Evolutionary conservation across 2,329 filamentous ascomycete genomes (phyloP).

Genomic region (Arthrinium phaeospermum): DNA sequence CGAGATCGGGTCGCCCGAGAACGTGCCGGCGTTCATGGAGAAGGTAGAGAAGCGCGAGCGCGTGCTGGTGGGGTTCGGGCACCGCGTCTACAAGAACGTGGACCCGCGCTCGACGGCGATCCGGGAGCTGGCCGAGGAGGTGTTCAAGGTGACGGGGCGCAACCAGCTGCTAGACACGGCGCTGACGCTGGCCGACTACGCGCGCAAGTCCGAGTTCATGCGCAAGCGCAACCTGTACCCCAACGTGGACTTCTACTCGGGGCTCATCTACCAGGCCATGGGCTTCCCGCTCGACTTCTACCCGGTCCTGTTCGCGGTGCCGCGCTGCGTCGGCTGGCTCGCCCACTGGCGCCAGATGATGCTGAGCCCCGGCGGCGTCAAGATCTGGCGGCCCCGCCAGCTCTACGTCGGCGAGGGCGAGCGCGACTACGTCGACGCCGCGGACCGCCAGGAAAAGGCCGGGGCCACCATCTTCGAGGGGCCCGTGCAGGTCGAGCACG

Average conservation of each 20-base stretch:
- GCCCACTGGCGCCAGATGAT: constrained; percentile 58
- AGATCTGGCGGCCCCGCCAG: constrained; percentile 57
- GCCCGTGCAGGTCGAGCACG: constrained; percentile 44
- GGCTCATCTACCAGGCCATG: constrained; percentile 58
- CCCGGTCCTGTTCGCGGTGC: constrained; percentile 56
- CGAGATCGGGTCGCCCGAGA: constrained; percentile 55
- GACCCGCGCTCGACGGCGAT: constrained; percentile 59
- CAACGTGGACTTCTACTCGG: constrained; percentile 59
- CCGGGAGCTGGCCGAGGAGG: constrained; percentile 53
- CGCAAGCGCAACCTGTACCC: constrained; percentile 54
- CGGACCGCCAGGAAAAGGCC: constrained; percentile 40
- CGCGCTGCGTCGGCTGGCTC: constrained; percentile 56
- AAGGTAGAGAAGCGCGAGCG: constrained; percentile 56
- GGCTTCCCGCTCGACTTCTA: constrained; percentile 60
- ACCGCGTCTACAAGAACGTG: constrained; percentile 59
- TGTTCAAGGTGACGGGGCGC: constrained; percentile 56
- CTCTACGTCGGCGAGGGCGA: constrained; percentile 52
- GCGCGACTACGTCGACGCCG: constrained; percentile 49
- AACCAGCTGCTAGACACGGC: constrained; percentile 58
- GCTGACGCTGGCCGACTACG: constrained; percentile 50
- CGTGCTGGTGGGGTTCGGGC: constrained; percentile 61
- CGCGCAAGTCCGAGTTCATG: constrained; percentile 54
- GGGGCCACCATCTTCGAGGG: constrained; percentile 41
- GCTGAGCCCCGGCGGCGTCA: constrained; percentile 51
- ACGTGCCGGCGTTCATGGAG: constrained; percentile 55